Percentiles rank a stretch among this genome's conserved stretches.
Evolutionary conservation across 768 basidiomycete species (phyloP).

Genomic region (Sistotremastrum suecicum): DNA sequence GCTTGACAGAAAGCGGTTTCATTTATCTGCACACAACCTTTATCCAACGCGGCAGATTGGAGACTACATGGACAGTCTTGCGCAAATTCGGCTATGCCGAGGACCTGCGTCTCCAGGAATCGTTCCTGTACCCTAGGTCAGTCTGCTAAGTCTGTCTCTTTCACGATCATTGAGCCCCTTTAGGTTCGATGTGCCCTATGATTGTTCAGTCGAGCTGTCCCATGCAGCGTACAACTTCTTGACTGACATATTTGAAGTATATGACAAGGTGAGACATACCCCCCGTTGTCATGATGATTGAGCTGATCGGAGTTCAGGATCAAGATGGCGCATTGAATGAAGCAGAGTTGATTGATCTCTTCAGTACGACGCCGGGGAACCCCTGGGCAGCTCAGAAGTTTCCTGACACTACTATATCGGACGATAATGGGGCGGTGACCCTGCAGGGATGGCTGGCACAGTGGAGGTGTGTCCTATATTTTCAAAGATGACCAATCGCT

Average conservation of each 20-base stretch:
- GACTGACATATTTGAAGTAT: conserved; percentile 90
- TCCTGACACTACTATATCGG: conserved; percentile 77
- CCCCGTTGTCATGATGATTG: background rate
- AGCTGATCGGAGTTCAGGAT: conserved; percentile 36
- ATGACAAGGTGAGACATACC: conserved; percentile 62
- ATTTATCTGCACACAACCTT: conserved; percentile 92
- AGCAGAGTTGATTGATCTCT: conserved; percentile 72
- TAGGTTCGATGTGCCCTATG: conserved; percentile 86
- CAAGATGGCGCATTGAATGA: conserved; percentile 86
- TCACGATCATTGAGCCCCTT: conserved; percentile 1
- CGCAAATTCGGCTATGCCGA: conserved; percentile 94
- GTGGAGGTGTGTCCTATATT: conserved; percentile 62
- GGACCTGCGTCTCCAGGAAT: conserved; percentile 78
- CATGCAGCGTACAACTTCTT: conserved; percentile 95
- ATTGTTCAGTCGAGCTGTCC: conserved; percentile 91
- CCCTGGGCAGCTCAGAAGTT: conserved; percentile 92
- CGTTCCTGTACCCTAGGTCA: conserved; percentile 80
- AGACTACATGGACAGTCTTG: conserved; percentile 96
- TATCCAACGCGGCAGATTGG: conserved; percentile 87
- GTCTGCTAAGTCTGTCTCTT: conserved; percentile 13
- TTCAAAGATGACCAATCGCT: background rate
- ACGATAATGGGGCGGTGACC: conserved; percentile 84
- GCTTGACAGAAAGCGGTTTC: conserved; percentile 87
- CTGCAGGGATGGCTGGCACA: conserved; percentile 96
- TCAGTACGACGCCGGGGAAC: conserved; percentile 90